Evolutionary conservation across 2,329 filamentous ascomycete species (phyloP), one percentile per base, ranked within the genome.

Genomic region (Acephala macrosclerotiorum): DNA sequence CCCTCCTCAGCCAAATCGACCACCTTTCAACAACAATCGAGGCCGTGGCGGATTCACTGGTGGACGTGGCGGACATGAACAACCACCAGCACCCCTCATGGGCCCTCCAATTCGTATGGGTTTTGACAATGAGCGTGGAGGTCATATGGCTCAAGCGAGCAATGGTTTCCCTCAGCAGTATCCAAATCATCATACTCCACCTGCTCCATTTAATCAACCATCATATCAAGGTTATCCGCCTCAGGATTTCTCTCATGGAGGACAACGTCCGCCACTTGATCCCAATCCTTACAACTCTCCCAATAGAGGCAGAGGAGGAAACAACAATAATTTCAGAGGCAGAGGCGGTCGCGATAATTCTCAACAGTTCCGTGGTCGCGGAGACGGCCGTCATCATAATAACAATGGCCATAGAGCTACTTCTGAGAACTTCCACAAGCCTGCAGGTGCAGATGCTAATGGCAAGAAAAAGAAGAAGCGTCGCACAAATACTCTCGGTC

Each of bases 401-500:
- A 68, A 71, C 65, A 71, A 71, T 67, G 66, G 69, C 56, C 69
- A 72, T 42, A 69, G 72, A 70, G 57, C 69, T 65, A 42, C 70
- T 72, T 73, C 73, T 64, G 71, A 77, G 64, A 71, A 70, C 69
- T 73, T 65, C 62, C 82, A 85, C 79, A 85, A 84, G 80, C 79
- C 82, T 84, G 82, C 84, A 80, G 79, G 80, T 73, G 76, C 80
- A 72, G 72, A 73, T 68, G 63, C 70, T 51, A 73, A 72, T 73
- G 72, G 71, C 64, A 76, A 76, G 65, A 90, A 89, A 77, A 90
- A 89, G 77, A 92, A 91, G 82, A 91, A 90, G 81, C 86, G 89
- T 64, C 90, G 89, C 80, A 87, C 87, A 45, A 91, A 91, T 71
- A 89, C 88, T 1, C 83, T 94, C 26, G 91, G 91, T 38, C 81